phyloP scores from a whole-genome alignment of 2,329 filamentous ascomycete species.

The Botrytis tulipae region DNA sequence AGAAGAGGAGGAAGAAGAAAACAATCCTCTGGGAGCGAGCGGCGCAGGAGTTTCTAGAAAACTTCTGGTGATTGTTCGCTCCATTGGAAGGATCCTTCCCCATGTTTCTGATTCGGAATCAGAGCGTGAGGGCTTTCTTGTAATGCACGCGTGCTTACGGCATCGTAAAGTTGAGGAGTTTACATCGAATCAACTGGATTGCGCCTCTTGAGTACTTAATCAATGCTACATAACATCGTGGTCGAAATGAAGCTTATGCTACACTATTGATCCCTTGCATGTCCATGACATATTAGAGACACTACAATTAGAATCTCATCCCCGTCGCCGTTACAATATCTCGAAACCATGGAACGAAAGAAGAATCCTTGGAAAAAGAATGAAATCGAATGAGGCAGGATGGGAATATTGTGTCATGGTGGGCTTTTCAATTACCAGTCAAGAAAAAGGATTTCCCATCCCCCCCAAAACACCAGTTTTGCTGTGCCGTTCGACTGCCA shows the following conservation, averaged over 20 bases:
- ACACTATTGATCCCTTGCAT: constrained; percentile 13
- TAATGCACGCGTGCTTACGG: constrained; percentile 13
- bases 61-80: neutral
- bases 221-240: constrained; percentile 15
- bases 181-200: constrained; percentile 19
- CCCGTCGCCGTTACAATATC: neutral
- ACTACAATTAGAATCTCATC: neutral
- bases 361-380: neutral
- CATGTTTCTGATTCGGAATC: constrained; percentile 15
- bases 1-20: neutral
- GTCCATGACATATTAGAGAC: neutral
- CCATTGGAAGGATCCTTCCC: neutral
- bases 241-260: constrained; percentile 18
- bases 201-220: constrained; percentile 7
- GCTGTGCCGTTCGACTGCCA: constrained; percentile 18
- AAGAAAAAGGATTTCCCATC: neutral
- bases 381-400: constrained; percentile 7
- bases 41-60: constrained; percentile 16
- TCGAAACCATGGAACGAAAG: neutral
- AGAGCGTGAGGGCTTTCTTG: neutral
- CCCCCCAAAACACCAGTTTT: neutral
- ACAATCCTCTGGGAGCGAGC: constrained; percentile 9
- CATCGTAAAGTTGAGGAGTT: constrained; percentile 1
- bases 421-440: constrained; percentile 13
- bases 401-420: constrained; percentile 5